Conservation (phyloP, 441 rosid species). For the Geranium incanum region DNA sequence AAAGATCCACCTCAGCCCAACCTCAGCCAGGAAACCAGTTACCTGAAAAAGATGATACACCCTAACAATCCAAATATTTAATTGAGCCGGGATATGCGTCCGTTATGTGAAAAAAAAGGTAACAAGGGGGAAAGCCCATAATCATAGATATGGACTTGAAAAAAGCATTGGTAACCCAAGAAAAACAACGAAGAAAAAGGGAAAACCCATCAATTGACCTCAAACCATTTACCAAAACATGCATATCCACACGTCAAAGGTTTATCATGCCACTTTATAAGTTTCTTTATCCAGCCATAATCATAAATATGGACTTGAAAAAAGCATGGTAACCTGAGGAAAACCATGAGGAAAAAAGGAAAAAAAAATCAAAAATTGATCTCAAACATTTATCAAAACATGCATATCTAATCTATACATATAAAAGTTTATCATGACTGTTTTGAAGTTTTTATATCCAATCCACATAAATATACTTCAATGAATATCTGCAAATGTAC, state of each 20-base stretch:
- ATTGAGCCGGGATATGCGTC: neutral
- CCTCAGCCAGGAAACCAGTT: neutral
- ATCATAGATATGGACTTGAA: neutral
- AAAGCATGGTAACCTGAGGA: neutral
- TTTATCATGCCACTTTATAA: neutral
- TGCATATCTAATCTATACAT: neutral
- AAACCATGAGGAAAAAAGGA: neutral
- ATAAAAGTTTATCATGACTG: neutral
- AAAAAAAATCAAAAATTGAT: neutral
- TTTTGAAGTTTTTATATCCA: neutral
- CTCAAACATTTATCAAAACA: neutral
- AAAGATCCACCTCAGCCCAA: neutral
- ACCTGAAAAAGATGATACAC: neutral
- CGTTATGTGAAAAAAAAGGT: neutral
- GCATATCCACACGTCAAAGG: neutral
- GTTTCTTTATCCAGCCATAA: neutral
- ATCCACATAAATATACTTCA: neutral
- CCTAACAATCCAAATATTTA: neutral
- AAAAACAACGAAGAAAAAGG: neutral
- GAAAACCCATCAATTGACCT: neutral
- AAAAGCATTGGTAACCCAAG: neutral
- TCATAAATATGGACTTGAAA: neutral
- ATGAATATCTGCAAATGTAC: neutral
- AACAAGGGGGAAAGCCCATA: neutral
- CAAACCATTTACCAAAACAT: neutral